Evolutionary conservation across 1,284 basidiomycete species (phyloP).

Genomic region (Leccinum fallax): DNA sequence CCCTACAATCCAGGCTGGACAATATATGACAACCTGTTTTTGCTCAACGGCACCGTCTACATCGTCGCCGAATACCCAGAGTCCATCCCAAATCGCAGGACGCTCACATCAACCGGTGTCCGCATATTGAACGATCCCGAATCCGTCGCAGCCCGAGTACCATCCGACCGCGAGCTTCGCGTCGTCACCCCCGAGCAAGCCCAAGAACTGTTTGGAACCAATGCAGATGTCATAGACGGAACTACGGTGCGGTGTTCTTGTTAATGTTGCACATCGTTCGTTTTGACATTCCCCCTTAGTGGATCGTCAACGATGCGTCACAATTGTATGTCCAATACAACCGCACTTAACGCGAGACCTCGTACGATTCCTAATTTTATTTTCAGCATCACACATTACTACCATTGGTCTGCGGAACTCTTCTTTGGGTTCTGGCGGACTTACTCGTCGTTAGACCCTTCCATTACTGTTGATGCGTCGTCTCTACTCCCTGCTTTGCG

Average conservation of each 20-base stretch:
- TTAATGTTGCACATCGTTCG: not conserved
- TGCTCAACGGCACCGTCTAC: conserved; percentile 77
- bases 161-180: conserved; percentile 76
- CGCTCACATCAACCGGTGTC: conserved; percentile 59
- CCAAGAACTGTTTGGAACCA: conserved; percentile 63
- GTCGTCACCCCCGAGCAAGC: conserved; percentile 75
- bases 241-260: conserved; percentile 51
- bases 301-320: conserved; percentile 78
- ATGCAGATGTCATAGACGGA: conserved; percentile 64
- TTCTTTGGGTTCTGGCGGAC: conserved; percentile 89
- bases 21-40: conserved; percentile 76
- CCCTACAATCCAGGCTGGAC: conserved; percentile 69
- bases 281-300: conserved; percentile 42
- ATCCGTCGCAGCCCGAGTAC: conserved; percentile 52
- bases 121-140: conserved; percentile 49
- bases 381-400: conserved; percentile 73
- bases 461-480: conserved; percentile 63
- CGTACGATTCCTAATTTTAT: not conserved
- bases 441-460: conserved; percentile 75
- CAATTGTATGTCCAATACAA: conserved; percentile 65
- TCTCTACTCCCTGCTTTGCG: conserved; percentile 72
- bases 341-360: not conserved
- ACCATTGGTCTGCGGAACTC: conserved; percentile 86
- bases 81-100: conserved; percentile 53
- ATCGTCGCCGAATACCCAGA: conserved; percentile 63